phyloP scores from a whole-genome alignment of 495 filamentous ascomycete species.

The Hypoxylon rickii region DNA sequence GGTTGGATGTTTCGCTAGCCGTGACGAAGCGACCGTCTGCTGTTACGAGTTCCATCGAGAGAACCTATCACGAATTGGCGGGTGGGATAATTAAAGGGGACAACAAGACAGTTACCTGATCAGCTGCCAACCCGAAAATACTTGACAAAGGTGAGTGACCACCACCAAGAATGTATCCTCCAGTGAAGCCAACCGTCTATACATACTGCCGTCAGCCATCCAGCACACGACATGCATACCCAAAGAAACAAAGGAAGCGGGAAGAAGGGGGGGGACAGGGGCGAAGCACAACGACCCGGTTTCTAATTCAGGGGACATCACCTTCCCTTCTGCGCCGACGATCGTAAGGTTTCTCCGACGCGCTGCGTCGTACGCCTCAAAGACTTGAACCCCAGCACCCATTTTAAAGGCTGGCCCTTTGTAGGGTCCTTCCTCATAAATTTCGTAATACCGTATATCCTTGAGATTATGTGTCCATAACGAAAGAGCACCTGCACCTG shows the following conservation, averaged over 20 bases:
- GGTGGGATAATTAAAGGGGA: neutral
- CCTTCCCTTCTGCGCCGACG: constrained; percentile 55
- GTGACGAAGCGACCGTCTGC: constrained; percentile 62
- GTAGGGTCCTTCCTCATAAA: constrained; percentile 47
- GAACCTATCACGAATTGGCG: constrained; percentile 33
- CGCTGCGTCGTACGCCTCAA: constrained; percentile 52
- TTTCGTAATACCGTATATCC: constrained; percentile 45
- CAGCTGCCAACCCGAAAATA: constrained; percentile 55
- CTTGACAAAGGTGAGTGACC: constrained; percentile 54
- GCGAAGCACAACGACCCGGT: too few species aligned
- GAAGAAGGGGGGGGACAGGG: too few species aligned
- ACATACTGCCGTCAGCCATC: neutral
- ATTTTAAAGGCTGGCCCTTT: constrained; percentile 55
- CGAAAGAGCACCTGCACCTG: constrained; percentile 52
- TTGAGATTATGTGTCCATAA: constrained; percentile 70
- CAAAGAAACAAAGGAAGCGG: too few species aligned
- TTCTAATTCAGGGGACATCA: constrained; percentile 3
- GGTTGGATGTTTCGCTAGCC: constrained; percentile 51
- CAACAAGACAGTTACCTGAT: constrained; percentile 43
- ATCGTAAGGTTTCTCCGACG: constrained; percentile 45
- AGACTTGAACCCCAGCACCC: constrained; percentile 52
- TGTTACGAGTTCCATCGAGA: constrained; percentile 61
- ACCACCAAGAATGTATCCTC: constrained; percentile 59
- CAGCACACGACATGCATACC: too few species aligned
- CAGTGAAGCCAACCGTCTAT: constrained; percentile 55